These are phyloP conservation scores for Circinella minor DNA, from an alignment of 371 early-diverging fungal species.

Conservation along the genomic window DNA sequence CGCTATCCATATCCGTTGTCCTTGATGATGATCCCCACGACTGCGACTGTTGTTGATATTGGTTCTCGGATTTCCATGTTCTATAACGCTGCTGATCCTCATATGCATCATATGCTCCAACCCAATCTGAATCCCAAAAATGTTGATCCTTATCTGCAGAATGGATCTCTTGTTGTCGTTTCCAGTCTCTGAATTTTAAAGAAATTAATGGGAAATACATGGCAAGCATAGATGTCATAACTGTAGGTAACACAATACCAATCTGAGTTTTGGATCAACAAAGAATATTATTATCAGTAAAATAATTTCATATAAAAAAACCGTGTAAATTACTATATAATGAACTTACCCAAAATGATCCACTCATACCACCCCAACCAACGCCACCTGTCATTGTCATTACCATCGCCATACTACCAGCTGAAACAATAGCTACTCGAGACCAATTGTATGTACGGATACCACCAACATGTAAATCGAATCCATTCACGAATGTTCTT, in stretches of 20 bases:
- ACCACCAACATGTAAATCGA: constrained; percentile 59
- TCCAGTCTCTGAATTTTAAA: constrained; percentile 48
- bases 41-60: constrained; percentile 30
- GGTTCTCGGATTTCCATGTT: constrained; percentile 54
- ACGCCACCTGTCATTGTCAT: constrained; percentile 46
- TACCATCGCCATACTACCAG: constrained; percentile 42
- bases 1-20: constrained; percentile 14
- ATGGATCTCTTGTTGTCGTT: constrained; percentile 52
- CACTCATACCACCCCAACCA: constrained; percentile 50
- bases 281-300: neutral
- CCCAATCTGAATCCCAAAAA: constrained; percentile 64
- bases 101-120: constrained; percentile 55
- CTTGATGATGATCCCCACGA: constrained; percentile 7
- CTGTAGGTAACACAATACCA: constrained; percentile 59
- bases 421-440: constrained; percentile 56
- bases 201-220: constrained; percentile 62
- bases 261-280: constrained; percentile 28
- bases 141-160: constrained; percentile 49
- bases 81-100: constrained; percentile 59
- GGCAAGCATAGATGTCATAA: constrained; percentile 51
- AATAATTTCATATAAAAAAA: neutral
- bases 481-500: constrained; percentile 62
- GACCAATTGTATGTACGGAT: constrained; percentile 60
- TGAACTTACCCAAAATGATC: constrained; percentile 48
- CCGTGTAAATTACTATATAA: neutral